phyloP scores from a whole-genome alignment of 1,139 yeast species.

The Hansenula sp. region DNA sequence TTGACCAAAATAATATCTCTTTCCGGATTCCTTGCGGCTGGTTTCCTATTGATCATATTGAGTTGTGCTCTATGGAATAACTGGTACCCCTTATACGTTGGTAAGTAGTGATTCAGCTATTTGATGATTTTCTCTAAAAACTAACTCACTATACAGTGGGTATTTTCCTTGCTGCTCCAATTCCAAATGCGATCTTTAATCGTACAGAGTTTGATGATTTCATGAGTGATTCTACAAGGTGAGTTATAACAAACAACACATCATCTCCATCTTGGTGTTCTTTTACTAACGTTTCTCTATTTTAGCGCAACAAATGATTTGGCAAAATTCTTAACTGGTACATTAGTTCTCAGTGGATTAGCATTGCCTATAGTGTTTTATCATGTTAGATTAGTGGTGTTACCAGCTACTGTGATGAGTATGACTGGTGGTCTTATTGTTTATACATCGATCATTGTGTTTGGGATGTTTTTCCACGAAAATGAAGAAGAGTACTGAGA shows the following conservation, averaged over 20 bases:
- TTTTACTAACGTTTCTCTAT: neutral
- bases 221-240: constrained; percentile 50
- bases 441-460: constrained; percentile 65
- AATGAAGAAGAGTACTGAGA: constrained; percentile 41
- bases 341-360: constrained; percentile 64
- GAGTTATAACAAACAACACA: no score
- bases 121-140: neutral
- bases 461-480: constrained; percentile 65
- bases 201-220: constrained; percentile 51
- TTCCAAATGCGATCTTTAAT: constrained; percentile 54
- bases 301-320: constrained; percentile 48
- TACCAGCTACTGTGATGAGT: constrained; percentile 63
- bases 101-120: constrained; percentile 21
- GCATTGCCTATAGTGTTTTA: constrained; percentile 61
- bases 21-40: constrained; percentile 67
- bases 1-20: constrained; percentile 67
- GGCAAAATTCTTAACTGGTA: constrained; percentile 60
- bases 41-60: constrained; percentile 65
- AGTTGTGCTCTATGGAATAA: constrained; percentile 72
- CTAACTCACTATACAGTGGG: constrained; percentile 28
- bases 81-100: constrained; percentile 69
- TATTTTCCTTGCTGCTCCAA: constrained; percentile 65
- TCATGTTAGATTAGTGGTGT: constrained; percentile 52
- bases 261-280: no score
- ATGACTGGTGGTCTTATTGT: constrained; percentile 66